These are phyloP conservation scores for Flaveria robusta DNA, from an alignment of 129 eudicot species.

Conservation along the genomic window DNA sequence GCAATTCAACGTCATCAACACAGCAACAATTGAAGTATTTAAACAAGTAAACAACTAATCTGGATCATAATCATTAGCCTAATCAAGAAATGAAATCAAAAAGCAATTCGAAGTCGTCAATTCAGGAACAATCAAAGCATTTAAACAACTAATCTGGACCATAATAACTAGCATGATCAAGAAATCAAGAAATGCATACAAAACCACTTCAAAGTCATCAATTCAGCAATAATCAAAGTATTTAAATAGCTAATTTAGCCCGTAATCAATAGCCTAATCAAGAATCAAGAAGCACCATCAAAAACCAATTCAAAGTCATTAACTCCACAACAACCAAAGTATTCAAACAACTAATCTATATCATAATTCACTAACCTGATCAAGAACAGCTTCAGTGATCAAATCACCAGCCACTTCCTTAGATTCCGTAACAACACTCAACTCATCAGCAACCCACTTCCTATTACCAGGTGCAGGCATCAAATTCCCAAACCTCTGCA, in stretches of 20 bases:
- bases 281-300: background rate
- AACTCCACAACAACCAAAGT: background rate
- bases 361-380: slow-evolving; percentile 61
- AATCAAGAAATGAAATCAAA: background rate
- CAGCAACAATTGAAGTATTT: background rate
- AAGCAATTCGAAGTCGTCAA: background rate
- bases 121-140: background rate
- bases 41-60: background rate
- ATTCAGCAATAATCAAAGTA: background rate
- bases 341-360: background rate
- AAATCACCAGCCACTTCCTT: slow-evolving; percentile 96
- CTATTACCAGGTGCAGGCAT: slow-evolving; percentile 53
- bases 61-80: background rate
- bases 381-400: slow-evolving; percentile 81
- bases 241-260: background rate
- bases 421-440: slow-evolving; percentile 64
- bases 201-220: background rate
- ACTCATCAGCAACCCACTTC: slow-evolving; percentile 88
- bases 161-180: background rate
- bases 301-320: background rate
- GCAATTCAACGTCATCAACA: background rate
- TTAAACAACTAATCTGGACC: background rate
- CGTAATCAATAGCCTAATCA: background rate
- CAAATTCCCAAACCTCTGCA: slow-evolving; percentile 76
- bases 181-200: background rate